Percentiles rank a stretch among this genome's conserved stretches.
These are phyloP conservation scores for Xylaria venustula DNA, from an alignment of 495 filamentous ascomycete genomes.

Conservation along the genomic window DNA sequence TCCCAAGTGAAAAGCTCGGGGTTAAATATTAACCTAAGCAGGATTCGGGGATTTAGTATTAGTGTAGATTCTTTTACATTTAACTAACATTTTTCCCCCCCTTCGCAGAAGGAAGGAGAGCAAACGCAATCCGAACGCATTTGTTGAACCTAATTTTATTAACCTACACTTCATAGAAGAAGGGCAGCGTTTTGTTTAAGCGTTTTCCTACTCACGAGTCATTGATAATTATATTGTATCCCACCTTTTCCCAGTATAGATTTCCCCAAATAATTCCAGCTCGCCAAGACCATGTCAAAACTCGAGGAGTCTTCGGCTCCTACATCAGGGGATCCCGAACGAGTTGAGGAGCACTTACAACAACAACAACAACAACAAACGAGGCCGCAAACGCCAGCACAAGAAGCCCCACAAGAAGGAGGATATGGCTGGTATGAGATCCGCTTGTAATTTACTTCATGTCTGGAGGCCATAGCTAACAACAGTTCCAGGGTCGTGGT, in stretches of 20 bases:
- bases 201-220: neutral
- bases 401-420: constrained; percentile 41
- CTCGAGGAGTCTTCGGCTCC: neutral
- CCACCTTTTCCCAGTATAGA: neutral
- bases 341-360: neutral
- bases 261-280: neutral
- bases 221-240: too few relatives aligned
- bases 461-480: neutral
- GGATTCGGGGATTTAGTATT: too few relatives aligned
- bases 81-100: too few relatives aligned
- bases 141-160: too few relatives aligned
- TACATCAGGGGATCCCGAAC: neutral
- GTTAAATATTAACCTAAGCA: too few relatives aligned
- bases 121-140: too few relatives aligned
- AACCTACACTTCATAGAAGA: too few relatives aligned
- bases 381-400: neutral
- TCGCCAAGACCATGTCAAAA: constrained; percentile 6
- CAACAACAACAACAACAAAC: neutral
- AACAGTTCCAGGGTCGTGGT: constrained; percentile 49
- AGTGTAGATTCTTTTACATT: too few relatives aligned
- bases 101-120: too few relatives aligned
- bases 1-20: too few relatives aligned
- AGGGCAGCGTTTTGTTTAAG: too few relatives aligned
- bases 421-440: constrained; percentile 47
- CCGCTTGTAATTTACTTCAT: neutral